phyloP scores from a whole-genome alignment of 257 asterid genomes.

The Thymus quinquecostatus region DNA sequence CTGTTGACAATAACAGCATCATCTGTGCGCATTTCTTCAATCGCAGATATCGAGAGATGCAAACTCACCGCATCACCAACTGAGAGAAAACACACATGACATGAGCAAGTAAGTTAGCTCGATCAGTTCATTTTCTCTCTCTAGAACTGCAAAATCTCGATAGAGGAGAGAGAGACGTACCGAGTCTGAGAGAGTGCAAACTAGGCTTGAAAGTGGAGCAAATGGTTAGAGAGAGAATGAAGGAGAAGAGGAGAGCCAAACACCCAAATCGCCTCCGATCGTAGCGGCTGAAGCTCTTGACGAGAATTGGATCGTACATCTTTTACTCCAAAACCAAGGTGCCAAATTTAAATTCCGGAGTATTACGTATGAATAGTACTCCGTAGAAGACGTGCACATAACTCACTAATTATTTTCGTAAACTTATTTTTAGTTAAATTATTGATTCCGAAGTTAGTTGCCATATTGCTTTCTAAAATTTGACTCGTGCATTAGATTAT shows the following conservation, averaged over 20 bases:
- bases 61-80: slow-evolving; percentile 48
- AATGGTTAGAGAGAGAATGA: slow-evolving; percentile 42
- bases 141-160: background rate
- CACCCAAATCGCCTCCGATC: slow-evolving; percentile 59
- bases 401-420: too few relatives aligned
- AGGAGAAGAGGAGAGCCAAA: slow-evolving; percentile 43
- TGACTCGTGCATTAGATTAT: too few relatives aligned
- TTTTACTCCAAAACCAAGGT: slow-evolving; percentile 31
- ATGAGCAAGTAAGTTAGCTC: background rate
- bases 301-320: slow-evolving; percentile 71
- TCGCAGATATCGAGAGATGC: slow-evolving; percentile 42
- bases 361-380: too few relatives aligned
- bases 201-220: slow-evolving; percentile 47
- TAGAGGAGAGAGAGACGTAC: slow-evolving; percentile 40
- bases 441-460: too few relatives aligned
- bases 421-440: too few relatives aligned
- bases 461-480: too few relatives aligned
- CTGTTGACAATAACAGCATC: background rate
- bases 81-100: slow-evolving; percentile 5
- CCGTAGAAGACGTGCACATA: too few relatives aligned
- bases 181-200: slow-evolving; percentile 40
- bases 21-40: slow-evolving; percentile 35
- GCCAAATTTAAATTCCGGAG: background rate
- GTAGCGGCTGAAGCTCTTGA: slow-evolving; percentile 57
- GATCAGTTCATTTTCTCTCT: background rate